Conservation (phyloP, 805 yeast genomes). For the Yarrowia porcina region DNA sequence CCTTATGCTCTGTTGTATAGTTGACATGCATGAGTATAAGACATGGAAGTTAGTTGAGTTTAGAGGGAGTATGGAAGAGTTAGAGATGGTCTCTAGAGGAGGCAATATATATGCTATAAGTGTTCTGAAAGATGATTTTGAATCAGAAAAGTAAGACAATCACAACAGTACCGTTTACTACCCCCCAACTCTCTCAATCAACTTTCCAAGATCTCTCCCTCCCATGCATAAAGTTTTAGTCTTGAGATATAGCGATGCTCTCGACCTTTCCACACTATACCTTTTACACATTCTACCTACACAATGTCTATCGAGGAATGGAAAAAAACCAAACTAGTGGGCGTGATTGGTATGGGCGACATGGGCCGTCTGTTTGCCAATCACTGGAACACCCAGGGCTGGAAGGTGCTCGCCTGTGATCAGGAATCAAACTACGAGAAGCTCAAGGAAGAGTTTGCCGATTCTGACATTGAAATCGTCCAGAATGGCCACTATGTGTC, state of each 20-base stretch:
- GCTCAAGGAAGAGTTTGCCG: slow-evolving; percentile 46
- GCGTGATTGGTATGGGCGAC: slow-evolving; percentile 94
- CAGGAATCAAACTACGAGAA: slow-evolving; percentile 59
- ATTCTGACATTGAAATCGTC: slow-evolving; percentile 48
- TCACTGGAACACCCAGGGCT: slow-evolving; percentile 73
- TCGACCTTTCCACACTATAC: not conserved
- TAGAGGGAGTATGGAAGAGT: no score
- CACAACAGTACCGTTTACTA: no score
- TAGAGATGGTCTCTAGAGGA: no score
- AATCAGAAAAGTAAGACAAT: not conserved
- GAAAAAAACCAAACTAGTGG: slow-evolving; percentile 57
- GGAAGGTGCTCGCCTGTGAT: slow-evolving; percentile 88
- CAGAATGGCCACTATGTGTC: slow-evolving; percentile 81
- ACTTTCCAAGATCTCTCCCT: no score
- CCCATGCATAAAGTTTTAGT: not conserved
- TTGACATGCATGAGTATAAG: not conserved
- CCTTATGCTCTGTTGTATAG: not conserved
- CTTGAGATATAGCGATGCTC: not conserved
- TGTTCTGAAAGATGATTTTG: not conserved
- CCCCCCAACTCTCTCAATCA: no score
- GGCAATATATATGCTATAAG: not conserved
- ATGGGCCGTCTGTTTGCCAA: slow-evolving; percentile 91
- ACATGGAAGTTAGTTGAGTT: not conserved
- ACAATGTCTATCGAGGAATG: slow-evolving; percentile 31
- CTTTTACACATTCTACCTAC: not conserved